Evolutionary conservation across 805 yeast genomes (phyloP).

Genomic region (Metschnikowia bowlesiae): DNA sequence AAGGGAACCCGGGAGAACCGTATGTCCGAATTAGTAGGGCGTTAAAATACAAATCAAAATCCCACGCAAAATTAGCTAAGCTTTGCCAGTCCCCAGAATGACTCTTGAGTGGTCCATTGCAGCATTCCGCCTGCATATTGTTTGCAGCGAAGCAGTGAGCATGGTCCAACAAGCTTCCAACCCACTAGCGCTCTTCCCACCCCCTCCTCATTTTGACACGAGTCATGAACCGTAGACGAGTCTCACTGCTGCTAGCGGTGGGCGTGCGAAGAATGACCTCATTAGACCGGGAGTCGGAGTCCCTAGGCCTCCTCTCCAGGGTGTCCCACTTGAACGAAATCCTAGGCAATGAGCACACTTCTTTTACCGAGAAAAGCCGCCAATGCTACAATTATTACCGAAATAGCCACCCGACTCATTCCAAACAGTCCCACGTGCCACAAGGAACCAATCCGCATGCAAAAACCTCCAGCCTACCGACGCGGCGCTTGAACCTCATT

Average conservation of each 20-base stretch:
- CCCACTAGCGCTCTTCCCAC: background rate
- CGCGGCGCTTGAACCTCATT: background rate
- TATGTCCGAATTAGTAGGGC: too few relatives aligned
- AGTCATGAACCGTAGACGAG: background rate
- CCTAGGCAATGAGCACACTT: background rate
- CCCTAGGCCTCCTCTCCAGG: background rate
- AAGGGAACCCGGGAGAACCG: too few relatives aligned
- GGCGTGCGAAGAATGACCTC: background rate
- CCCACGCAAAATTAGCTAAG: too few relatives aligned
- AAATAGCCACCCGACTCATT: background rate
- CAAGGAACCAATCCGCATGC: too few relatives aligned
- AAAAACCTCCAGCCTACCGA: background rate
- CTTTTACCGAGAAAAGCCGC: background rate
- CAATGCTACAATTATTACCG: background rate
- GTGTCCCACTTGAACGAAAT: conserved; percentile 1
- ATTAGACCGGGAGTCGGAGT: background rate
- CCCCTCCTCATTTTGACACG: background rate
- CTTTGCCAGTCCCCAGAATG: too few relatives aligned
- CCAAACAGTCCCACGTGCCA: too few relatives aligned
- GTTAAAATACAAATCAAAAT: too few relatives aligned
- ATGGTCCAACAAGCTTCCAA: background rate
- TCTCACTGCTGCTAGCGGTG: background rate
- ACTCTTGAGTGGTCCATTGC: too few relatives aligned
- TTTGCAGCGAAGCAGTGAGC: background rate
- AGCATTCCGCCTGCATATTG: background rate